phyloP scores from a whole-genome alignment of 2,329 filamentous ascomycete species.

The Sporothrix globosa region DNA sequence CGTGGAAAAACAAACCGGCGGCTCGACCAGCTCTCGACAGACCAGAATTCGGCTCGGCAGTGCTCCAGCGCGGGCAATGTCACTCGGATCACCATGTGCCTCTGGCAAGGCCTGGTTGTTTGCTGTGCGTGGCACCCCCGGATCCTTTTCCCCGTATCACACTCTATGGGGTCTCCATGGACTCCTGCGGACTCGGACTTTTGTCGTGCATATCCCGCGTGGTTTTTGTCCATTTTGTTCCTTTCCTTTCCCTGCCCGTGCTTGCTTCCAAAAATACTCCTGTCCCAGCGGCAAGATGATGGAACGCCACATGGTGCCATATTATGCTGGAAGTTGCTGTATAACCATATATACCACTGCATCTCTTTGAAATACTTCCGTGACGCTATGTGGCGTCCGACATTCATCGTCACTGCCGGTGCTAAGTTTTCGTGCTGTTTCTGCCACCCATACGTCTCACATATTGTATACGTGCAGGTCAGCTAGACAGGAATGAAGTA shows the following conservation, averaged over 20 bases:
- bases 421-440: no score
- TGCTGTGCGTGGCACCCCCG: neutral
- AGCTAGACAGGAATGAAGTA: no score
- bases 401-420: no score
- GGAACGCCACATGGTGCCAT: neutral
- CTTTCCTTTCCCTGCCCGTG: neutral
- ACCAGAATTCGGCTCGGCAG: neutral
- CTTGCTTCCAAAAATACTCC: conserved; percentile 27
- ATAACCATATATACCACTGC: neutral
- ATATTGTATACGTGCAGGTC: no score
- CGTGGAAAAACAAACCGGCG: neutral
- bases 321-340: neutral
- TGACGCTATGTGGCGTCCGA: no score
- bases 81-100: conserved; percentile 4
- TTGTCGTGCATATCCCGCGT: conserved; percentile 19
- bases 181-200: neutral
- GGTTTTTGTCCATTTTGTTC: neutral
- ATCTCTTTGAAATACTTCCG: conserved; percentile 6
- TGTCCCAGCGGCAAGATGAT: neutral
- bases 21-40: neutral
- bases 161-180: neutral
- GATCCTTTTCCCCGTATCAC: neutral
- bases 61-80: neutral
- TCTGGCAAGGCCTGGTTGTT: neutral
- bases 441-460: no score